These are phyloP conservation scores for Vigna nakashimae DNA, from an alignment of 306 rosid genomes.

Conservation along the genomic window DNA sequence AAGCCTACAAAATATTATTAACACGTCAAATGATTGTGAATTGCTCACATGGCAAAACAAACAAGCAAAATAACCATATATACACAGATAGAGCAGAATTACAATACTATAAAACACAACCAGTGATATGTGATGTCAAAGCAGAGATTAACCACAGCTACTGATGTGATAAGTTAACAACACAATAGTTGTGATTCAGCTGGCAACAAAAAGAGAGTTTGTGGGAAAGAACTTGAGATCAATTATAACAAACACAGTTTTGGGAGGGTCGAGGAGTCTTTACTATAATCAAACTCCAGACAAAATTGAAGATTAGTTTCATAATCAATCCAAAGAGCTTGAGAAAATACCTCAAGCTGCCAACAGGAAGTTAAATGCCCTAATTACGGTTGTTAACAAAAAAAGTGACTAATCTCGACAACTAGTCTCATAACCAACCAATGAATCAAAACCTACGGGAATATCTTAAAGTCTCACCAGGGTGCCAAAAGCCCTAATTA, in stretches of 20 bases:
- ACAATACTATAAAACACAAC: neutral
- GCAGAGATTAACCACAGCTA: neutral
- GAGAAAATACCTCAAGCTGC: too few relatives aligned
- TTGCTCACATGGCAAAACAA: neutral
- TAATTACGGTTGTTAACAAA: too few relatives aligned
- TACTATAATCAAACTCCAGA: too few relatives aligned
- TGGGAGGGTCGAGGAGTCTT: too few relatives aligned
- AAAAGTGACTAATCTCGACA: too few relatives aligned
- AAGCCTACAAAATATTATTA: constrained; percentile 58
- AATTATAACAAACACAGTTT: neutral
- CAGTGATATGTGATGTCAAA: neutral
- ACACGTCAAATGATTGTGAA: constrained; percentile 21
- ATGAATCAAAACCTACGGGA: too few relatives aligned
- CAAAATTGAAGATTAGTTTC: neutral
- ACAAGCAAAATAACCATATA: neutral
- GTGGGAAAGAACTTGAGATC: neutral
- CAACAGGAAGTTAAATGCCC: too few relatives aligned
- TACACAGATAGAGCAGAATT: neutral
- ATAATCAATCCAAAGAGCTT: neutral
- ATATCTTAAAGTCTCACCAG: too few relatives aligned
- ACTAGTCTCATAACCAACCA: too few relatives aligned
- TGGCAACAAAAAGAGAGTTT: neutral
- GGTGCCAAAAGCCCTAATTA: neutral
- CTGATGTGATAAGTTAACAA: neutral
- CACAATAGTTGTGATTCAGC: neutral